Evolutionary conservation across 2,329 filamentous ascomycete genomes (phyloP), one percentile per base, ranked within the genome.

Genomic region (Emergomyces pasteurianus): DNA sequence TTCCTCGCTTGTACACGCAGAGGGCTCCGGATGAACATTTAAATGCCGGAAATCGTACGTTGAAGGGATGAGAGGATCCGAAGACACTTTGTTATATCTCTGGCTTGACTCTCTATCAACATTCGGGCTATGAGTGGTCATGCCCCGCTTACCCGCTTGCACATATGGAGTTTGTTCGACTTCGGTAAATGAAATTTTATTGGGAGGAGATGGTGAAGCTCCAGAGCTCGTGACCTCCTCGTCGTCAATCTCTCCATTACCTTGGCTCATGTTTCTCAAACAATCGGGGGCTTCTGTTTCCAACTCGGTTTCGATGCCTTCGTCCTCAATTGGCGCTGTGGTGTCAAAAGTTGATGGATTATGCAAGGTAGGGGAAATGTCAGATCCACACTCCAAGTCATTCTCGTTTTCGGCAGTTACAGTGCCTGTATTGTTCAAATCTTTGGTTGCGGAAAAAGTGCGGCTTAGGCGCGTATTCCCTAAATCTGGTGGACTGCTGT

Each of bases 401-500:
- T 50, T 26, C 47, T 38, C 43, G 7, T 18, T 52, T 28, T 38
- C 43, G 9, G n/a, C 14, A 18, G 38, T 40, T 50, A 50, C 21
- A 26, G 16, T 43, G 16, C 57, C 28, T 5, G 42, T 21, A 3
- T 60, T 36, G 14, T 28, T 21, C n/a, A 40, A 6, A n/a, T 8
- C 26, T n/a, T 36, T n/a, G 28, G 6, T 6, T 26, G 46, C 10
- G 50, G 28, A 31, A 16, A 2, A 23, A 21, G 3, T n/a, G 10
- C 23, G 14, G 16, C 34, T 18, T 40, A 12, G 34, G 12, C 34
- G 31, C 7, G n/a, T 40, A 26, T 55, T n/a, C 10, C 34, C n/a
- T 12, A 23, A 14, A 21, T 34, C 57, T 59, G 6, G 67, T 36
- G 70, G 64, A 59, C 69, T 72, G 61, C 70, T 73, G 52, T 73